Base-by-base conservation (phyloP, 495 filamentous ascomycete genomes). In the Pyrenopolyporus hunteri region DNA sequence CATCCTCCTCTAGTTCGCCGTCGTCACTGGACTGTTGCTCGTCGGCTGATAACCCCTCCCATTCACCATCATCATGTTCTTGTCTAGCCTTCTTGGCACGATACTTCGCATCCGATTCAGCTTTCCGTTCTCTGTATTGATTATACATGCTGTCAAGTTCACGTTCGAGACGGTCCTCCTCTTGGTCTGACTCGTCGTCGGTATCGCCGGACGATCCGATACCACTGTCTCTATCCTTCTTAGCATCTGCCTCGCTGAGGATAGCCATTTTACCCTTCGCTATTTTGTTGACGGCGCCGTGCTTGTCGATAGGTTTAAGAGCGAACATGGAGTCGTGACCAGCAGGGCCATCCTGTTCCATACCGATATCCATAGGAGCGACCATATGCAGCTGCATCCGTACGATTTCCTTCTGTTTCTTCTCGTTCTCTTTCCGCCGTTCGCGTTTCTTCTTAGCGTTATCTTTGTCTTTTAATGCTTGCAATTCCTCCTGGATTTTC, bases 321-420 rank as follows among this genome's bases (percentile, higher is more conserved):
- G 80, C 83, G 72, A 99, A 99, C 73, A 96, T 93, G 3, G 85
- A 80, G 37, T 90, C 89, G 13, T 87, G 84, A 5, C 91, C 92
- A 28, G 79, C 74, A 1, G 89, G 87, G 9, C 90, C 90, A n/a
- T 81, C 76, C 70, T 96, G 91, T 70, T 97, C 93, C 78, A 94
- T 87, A 61, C 94, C 94, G 63, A 98, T 95, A 58, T 98, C 95
- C 80, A 90, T 93, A 11, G 94, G 93, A 1, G 91, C 88, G 11
- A 87, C 91, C 95, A 98, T 98, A 73, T 97, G 85, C 79, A 98
- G 84, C 74, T 98, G 95, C 88, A 98, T 85, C 40, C 94, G 88
- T 23, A 93, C 79, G 50, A 96, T 93, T 53, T 96, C 93, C 72
- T 89, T 92, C 61, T 88, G 86, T 75, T 92, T 97, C 68, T 85